Base-by-base conservation (phyloP, 2,329 filamentous ascomycete species). In the Fusarium neocosmosporiellum region DNA sequence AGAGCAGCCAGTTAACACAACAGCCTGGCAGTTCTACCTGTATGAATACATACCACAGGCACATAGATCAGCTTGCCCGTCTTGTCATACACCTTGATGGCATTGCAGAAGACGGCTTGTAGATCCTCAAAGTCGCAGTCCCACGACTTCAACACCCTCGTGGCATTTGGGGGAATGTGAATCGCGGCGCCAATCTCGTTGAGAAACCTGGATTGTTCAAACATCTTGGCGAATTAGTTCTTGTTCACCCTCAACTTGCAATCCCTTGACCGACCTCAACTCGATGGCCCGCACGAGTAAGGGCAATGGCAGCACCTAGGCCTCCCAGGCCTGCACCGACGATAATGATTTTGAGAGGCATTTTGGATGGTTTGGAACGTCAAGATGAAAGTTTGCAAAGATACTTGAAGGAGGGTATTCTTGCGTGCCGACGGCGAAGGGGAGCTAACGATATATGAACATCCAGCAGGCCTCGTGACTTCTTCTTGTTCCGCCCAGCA, bases 131-230 rank as follows among this genome's bases (percentile, higher is more conserved):
- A 66, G n/a, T 66, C 59, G 14, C 62, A 55, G 1, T 63, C 36
- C 63, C 63, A 66, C 6, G 63, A 63, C 14, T 46, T 64, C 22
- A 66, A 20, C 0, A 66, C 24, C 36, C 63, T 54, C 8, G 59
- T 66, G 4, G 63, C 63, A 5, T 66, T 66, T n/a, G 63, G 63
- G 3, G 63, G 41, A n/a, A 66, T 55, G 14, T 66, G 63, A 29
- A 66, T 66, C 2, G 63, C 63, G 11, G 63, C 59, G 16, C 63
- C 63, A 4, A 66, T 55, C n/a, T 66, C 63, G 10, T 66, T 66
- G 3, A 63, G 46, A 7, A 66, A 66, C 3, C 59, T 55, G 2
- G 63, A 66, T 63, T 66, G 63, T n/a, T 66, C 63, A 1, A 66
- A 66, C 4, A 66, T 31, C 63, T 66, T 27, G 10, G 20, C 5